Evolutionary conservation across 2,329 filamentous ascomycete species (phyloP).

Genomic region (Trichoderma harzianum): DNA sequence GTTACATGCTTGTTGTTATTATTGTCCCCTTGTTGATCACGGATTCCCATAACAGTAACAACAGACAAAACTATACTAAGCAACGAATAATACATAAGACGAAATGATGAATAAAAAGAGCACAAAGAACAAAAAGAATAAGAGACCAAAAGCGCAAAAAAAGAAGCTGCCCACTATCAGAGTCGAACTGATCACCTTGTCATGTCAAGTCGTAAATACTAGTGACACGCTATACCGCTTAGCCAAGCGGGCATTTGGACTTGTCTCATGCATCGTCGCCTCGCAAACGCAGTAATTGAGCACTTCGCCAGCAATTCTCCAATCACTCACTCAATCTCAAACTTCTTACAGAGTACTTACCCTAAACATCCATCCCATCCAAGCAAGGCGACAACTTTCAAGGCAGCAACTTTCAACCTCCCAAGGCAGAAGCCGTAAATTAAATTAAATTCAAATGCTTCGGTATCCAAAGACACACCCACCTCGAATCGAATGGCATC

Average conservation of each 20-base stretch:
- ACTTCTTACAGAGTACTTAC: not conserved
- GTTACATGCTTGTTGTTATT: not conserved
- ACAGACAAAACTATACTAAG: not conserved
- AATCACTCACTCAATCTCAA: not conserved
- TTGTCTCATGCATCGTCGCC: not conserved
- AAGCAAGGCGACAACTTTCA: not conserved
- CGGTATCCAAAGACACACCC: not conserved
- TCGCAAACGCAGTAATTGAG: not conserved
- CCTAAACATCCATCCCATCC: not conserved
- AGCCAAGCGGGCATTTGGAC: slow-evolving; percentile 16
- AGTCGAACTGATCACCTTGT: slow-evolving; percentile 20
- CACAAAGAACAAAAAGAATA: not conserved
- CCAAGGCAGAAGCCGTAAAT: not conserved
- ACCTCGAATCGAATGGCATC: not conserved
- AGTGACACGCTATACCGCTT: slow-evolving; percentile 21
- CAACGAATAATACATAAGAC: not conserved
- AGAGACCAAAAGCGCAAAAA: not conserved
- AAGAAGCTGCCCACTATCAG: slow-evolving; percentile 17
- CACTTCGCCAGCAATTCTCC: not conserved
- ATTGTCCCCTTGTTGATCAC: not conserved
- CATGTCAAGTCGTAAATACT: slow-evolving; percentile 14
- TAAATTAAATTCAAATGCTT: not conserved
- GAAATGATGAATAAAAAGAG: not conserved
- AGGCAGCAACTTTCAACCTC: not conserved
- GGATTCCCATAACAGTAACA: not conserved